phyloP scores from a whole-genome alignment of 345 rosid genomes.

The Euphorbia tirucalli region DNA sequence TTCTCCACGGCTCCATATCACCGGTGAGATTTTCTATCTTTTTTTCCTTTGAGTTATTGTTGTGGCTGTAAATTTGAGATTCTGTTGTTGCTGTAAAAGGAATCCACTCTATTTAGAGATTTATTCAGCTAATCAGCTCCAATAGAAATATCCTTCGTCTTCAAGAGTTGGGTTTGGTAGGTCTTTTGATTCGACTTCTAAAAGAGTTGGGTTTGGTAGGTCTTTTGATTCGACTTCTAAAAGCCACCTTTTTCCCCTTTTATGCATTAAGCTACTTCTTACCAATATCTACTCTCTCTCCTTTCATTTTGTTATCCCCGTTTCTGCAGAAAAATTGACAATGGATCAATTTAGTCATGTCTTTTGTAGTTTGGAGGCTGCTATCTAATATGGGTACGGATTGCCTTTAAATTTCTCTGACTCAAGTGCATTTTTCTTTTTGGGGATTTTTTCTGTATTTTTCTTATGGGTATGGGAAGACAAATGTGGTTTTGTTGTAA shows the following conservation, averaged over 20 bases:
- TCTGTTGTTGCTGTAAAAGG: too few species aligned
- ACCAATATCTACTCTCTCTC: background rate
- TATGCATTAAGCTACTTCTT: background rate
- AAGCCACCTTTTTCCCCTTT: background rate
- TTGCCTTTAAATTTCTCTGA: too few species aligned
- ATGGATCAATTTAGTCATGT: too few species aligned
- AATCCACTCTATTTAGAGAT: background rate
- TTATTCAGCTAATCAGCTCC: background rate
- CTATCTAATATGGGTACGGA: slow-evolving; percentile 16
- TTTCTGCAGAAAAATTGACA: slow-evolving; percentile 15
- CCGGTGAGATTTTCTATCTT: too few species aligned
- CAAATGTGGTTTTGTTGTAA: slow-evolving; percentile 16
- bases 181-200: background rate
- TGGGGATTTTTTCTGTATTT: too few species aligned
- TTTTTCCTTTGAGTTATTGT: too few species aligned
- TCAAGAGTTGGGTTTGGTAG: slow-evolving; percentile 18
- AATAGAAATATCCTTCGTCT: slow-evolving; percentile 15
- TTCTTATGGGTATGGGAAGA: background rate
- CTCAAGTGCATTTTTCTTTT: too few species aligned
- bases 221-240: background rate
- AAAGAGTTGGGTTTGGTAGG: slow-evolving; percentile 18
- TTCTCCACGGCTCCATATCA: too few species aligned
- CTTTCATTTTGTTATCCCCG: too few species aligned
- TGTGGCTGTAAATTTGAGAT: too few species aligned
- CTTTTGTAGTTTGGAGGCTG: slow-evolving; percentile 20